These are phyloP conservation scores for Cyphellophora attinorum DNA, from an alignment of 2,329 filamentous ascomycete genomes.

Conservation along the genomic window DNA sequence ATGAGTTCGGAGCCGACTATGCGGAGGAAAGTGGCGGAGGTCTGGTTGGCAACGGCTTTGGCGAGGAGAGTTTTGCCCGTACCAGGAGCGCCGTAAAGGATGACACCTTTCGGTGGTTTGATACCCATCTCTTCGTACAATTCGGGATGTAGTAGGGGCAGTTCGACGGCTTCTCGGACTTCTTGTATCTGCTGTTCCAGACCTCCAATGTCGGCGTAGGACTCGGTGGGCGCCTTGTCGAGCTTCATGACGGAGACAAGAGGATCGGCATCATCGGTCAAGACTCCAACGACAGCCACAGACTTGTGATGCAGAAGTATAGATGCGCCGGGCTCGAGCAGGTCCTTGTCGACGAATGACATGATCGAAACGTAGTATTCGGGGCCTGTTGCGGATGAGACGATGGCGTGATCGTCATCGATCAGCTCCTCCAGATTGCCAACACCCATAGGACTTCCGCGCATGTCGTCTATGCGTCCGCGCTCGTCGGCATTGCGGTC, in stretches of 20 bases:
- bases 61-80: slow-evolving; percentile 94
- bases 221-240: slow-evolving; percentile 96
- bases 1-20: slow-evolving; percentile 97
- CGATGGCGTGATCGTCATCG: slow-evolving; percentile 97
- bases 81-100: slow-evolving; percentile 92
- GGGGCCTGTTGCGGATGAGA: slow-evolving; percentile 91
- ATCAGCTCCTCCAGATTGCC: slow-evolving; percentile 98
- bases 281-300: slow-evolving; percentile 91
- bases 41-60: slow-evolving; percentile 96
- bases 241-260: slow-evolving; percentile 98
- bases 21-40: slow-evolving; percentile 94
- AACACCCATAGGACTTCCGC: slow-evolving; percentile 96
- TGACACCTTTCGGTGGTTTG: slow-evolving; percentile 98
- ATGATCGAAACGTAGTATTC: slow-evolving; percentile 99
- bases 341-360: slow-evolving; percentile 98
- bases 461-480: slow-evolving; percentile 93
- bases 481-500: slow-evolving; percentile 93
- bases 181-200: slow-evolving; percentile 93
- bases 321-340: slow-evolving; percentile 90
- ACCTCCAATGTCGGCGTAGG: slow-evolving; percentile 96
- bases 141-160: slow-evolving; percentile 90
- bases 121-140: slow-evolving; percentile 99
- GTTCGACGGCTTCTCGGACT: slow-evolving; percentile 90
- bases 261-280: slow-evolving; percentile 93
- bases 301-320: slow-evolving; percentile 96